phyloP scores from a whole-genome alignment of 257 asterid genomes.

The Coffea canephora region DNA sequence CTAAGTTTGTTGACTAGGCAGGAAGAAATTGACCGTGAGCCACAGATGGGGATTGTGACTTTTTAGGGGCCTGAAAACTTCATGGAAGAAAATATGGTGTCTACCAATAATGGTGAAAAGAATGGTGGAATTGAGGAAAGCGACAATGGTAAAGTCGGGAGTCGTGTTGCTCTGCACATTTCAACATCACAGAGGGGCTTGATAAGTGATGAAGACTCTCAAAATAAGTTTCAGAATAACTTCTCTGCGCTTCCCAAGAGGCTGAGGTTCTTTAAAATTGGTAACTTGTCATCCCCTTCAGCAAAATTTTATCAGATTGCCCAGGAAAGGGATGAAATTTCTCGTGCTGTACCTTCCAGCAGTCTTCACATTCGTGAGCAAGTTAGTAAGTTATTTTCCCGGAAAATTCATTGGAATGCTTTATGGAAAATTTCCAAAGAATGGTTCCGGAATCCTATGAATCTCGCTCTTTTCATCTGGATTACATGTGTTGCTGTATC shows the following conservation, averaged over 20 bases:
- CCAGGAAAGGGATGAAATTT: constrained; percentile 54
- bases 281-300: constrained; percentile 62
- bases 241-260: constrained; percentile 39
- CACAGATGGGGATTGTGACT: not conserved
- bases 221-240: constrained; percentile 22
- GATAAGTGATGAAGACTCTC: constrained; percentile 36
- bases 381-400: constrained; percentile 46
- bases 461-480: constrained; percentile 76
- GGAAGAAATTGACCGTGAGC: not conserved
- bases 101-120: constrained; percentile 40
- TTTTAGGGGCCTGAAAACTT: not conserved
- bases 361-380: constrained; percentile 81
- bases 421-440: constrained; percentile 55
- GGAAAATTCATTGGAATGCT: constrained; percentile 55
- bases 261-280: constrained; percentile 47
- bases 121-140: constrained; percentile 44
- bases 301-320: constrained; percentile 64
- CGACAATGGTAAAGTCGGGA: constrained; percentile 26
- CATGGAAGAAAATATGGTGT: constrained; percentile 39
- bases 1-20: constrained; percentile 1
- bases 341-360: constrained; percentile 75
- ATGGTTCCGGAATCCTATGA: constrained; percentile 74
- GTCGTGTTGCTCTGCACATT: constrained; percentile 35
- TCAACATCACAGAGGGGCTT: constrained; percentile 66
- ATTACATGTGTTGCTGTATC: constrained; percentile 67